phyloP scores from a whole-genome alignment of 2,329 filamentous ascomycete species.

The Blastomyces gilchristii region DNA sequence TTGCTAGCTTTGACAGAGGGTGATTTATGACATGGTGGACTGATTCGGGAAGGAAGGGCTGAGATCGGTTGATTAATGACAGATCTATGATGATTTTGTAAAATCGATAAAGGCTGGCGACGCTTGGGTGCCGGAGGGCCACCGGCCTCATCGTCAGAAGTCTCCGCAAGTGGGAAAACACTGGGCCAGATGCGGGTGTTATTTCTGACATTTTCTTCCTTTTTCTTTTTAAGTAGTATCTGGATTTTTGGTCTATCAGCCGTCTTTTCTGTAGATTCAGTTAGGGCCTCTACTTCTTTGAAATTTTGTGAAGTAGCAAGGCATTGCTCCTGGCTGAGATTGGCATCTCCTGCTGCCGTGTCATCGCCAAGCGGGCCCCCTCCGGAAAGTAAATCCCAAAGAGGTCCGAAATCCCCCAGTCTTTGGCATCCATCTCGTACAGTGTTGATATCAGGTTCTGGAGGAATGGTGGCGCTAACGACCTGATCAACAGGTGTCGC shows the following conservation, averaged over 20 bases:
- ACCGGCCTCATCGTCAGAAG: neutral
- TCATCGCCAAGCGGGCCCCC: conserved; percentile 13
- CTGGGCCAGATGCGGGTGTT: neutral
- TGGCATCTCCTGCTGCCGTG: neutral
- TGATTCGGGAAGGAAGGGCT: neutral
- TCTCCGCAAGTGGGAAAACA: neutral
- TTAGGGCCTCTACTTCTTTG: neutral
- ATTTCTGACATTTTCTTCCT: neutral
- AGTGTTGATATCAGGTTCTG: conserved; percentile 11
- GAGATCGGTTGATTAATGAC: neutral
- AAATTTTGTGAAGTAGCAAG: neutral
- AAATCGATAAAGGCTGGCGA: conserved; percentile 6
- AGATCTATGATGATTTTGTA: conserved; percentile 8
- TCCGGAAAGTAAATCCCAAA: conserved; percentile 33
- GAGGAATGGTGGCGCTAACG: neutral
- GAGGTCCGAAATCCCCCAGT: conserved; percentile 36
- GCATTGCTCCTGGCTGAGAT: neutral
- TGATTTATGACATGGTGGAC: neutral
- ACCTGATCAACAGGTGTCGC: conserved; percentile 7
- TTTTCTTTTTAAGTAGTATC: neutral
- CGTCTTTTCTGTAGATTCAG: neutral
- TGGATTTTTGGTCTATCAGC: neutral
- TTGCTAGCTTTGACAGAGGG: conserved; percentile 1
- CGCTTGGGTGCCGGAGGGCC: neutral
- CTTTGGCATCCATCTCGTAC: conserved; percentile 14